These are phyloP conservation scores for Penicillium sp. DNA, from an alignment of 2,329 filamentous ascomycete species.

Conservation along the genomic window DNA sequence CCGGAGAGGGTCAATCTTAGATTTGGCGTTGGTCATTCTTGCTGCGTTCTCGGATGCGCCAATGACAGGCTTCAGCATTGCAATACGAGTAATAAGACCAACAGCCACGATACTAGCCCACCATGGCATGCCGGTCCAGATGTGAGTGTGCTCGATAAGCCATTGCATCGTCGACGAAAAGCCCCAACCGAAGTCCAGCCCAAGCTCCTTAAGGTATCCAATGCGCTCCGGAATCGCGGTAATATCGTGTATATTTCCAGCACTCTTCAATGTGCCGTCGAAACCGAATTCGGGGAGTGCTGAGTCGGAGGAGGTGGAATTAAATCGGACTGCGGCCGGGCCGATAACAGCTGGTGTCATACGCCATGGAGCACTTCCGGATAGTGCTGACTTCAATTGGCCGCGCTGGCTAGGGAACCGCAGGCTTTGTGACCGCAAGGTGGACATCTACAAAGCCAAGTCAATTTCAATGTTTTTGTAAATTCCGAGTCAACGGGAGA, in stretches of 20 bases:
- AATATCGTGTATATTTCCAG: conserved; percentile 35
- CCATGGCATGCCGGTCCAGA: conserved; percentile 76
- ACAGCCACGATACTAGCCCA: conserved; percentile 69
- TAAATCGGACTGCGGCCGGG: conserved; percentile 37
- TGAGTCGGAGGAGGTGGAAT: conserved; percentile 34
- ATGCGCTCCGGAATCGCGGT: conserved; percentile 68
- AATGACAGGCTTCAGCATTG: conserved; percentile 65
- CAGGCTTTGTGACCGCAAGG: conserved; percentile 30
- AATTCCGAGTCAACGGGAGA: conserved; percentile 1
- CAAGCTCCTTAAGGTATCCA: conserved; percentile 78
- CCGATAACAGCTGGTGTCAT: conserved; percentile 21
- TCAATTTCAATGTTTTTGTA: conserved; percentile 17
- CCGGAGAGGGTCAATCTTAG: conserved; percentile 56
- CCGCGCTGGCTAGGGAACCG: conserved; percentile 21
- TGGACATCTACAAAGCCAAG: conserved; percentile 33
- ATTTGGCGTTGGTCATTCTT: conserved; percentile 60
- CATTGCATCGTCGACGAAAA: conserved; percentile 72
- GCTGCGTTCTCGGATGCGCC: conserved; percentile 61
- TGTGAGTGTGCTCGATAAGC: conserved; percentile 76
- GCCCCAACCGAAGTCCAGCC: conserved; percentile 84
- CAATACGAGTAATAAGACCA: conserved; percentile 62
- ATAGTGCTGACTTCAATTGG: conserved; percentile 21
- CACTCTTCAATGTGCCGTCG: conserved; percentile 13
- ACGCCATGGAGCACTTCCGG: conserved; percentile 24
- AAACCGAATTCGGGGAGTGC: conserved; percentile 15